Base-by-base conservation (phyloP, 106 monocot species). In the Allium cepa region DNA sequence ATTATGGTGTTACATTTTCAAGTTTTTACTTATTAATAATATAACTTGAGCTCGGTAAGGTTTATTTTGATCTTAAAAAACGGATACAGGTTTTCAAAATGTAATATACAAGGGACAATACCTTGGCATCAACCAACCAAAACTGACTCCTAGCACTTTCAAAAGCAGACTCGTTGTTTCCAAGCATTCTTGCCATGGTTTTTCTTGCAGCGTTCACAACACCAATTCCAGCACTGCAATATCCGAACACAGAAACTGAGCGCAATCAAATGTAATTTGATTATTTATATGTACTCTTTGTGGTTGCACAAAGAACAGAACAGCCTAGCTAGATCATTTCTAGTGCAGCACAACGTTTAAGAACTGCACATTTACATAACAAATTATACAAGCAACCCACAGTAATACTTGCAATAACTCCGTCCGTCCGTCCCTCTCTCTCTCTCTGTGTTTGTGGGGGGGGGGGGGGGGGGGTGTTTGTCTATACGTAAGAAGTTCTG, bases 121-220 rank as follows among this genome's bases (percentile, higher is more conserved):
- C 97, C 78, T 73, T 67, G 9, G 97, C 97, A 99, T 99, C 97
- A 71, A 99, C 97, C 69, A 99, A 64, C 97, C 97, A 99, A 69
- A 99, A 99, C 69, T 99, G 97, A 73, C 87, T 87, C 59, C 74
- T 70, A 60, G 97, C 89, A 86, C 92, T 92, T 74, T 99, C 82
- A 85, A 84, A 92, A 66, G 97, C 92, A 61, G 82, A 75, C 72
- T 92, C 89, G 68, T 81, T 99, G 52, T 99, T 87, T 5, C 97
- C 97, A 59, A 99, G 67, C 89, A 99, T 83, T 71, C 90, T 88
- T 65, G 97, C 88, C 92, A 99, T 99, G 12, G 92, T 92, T 81
- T 87, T 80, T 66, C 97, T 92, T 56, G 92, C 92, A 60, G 92
- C 82, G 84, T 92, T 92, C 22, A 99, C 71, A 50, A 99, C 97